Conservation (phyloP, 176 grass and related monocot genomes). For the Oryza glumipatula region DNA sequence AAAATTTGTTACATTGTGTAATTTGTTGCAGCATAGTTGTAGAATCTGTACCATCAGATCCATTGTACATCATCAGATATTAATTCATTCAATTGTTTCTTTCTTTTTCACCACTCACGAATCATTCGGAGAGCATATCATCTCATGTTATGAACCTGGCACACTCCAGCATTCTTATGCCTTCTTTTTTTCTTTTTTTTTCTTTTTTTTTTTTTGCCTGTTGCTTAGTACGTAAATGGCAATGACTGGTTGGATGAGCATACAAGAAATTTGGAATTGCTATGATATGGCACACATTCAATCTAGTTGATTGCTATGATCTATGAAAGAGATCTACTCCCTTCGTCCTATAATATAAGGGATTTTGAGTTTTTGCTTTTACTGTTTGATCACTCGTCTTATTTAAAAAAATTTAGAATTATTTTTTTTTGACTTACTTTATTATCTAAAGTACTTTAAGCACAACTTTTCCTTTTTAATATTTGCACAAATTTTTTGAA, state of each 20-base stretch:
- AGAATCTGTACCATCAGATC: constrained; percentile 59
- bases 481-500: no score
- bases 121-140: not conserved
- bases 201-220: not conserved
- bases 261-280: no score
- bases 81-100: constrained; percentile 79
- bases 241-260: not conserved
- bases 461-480: no score
- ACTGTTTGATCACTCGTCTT: no score
- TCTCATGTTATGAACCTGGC: not conserved
- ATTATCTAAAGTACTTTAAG: no score
- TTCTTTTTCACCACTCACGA: not conserved
- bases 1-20: constrained; percentile 57
- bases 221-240: not conserved
- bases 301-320: no score
- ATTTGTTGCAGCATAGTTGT: constrained; percentile 61
- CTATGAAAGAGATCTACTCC: no score
- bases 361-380: no score
- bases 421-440: no score
- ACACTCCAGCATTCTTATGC: not conserved
- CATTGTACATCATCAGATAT: constrained; percentile 76
- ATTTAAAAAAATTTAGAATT: no score
- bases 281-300: no score
- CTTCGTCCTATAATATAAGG: no score
- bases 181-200: not conserved